These are phyloP conservation scores for Phymatotrichopsis omnivora DNA, from an alignment of 2,329 filamentous ascomycete genomes.

Conservation along the genomic window DNA sequence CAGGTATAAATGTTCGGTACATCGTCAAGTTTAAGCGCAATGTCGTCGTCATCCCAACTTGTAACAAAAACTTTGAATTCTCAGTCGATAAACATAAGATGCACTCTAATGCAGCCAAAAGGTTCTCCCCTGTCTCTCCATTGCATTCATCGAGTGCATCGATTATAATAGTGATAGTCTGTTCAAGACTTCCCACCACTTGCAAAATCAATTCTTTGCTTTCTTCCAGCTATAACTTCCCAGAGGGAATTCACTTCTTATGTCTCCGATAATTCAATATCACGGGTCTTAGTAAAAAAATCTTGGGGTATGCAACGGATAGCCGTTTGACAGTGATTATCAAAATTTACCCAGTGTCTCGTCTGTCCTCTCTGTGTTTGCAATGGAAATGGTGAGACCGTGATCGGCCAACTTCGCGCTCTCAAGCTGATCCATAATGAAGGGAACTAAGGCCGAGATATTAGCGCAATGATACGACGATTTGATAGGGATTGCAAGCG, in stretches of 20 bases:
- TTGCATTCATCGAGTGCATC: slow-evolving; percentile 19
- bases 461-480: no score
- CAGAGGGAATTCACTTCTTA: neutral
- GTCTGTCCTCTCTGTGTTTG: slow-evolving; percentile 27
- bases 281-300: slow-evolving; percentile 13
- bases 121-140: neutral
- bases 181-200: slow-evolving; percentile 1
- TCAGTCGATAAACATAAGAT: slow-evolving; percentile 1
- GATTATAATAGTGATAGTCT: slow-evolving; percentile 16
- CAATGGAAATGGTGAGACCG: slow-evolving; percentile 35
- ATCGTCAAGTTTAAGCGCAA: slow-evolving; percentile 1
- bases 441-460: neutral
- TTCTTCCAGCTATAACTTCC: neutral
- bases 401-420: slow-evolving; percentile 26
- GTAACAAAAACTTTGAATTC: slow-evolving; percentile 18
- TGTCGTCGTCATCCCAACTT: slow-evolving; percentile 15
- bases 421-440: slow-evolving; percentile 9
- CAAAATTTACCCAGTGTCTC: slow-evolving; percentile 33
- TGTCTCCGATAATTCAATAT: slow-evolving; percentile 13
- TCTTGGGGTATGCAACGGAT: neutral
- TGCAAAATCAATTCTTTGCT: slow-evolving; percentile 5
- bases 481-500: no score
- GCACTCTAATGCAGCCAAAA: slow-evolving; percentile 9
- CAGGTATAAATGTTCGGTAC: slow-evolving; percentile 15
- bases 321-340: slow-evolving; percentile 30